Evolutionary conservation across 352 stramenopile genomes (phyloP), one percentile per base, ranked within the genome.

Genomic region (Phytophthora syringae): DNA sequence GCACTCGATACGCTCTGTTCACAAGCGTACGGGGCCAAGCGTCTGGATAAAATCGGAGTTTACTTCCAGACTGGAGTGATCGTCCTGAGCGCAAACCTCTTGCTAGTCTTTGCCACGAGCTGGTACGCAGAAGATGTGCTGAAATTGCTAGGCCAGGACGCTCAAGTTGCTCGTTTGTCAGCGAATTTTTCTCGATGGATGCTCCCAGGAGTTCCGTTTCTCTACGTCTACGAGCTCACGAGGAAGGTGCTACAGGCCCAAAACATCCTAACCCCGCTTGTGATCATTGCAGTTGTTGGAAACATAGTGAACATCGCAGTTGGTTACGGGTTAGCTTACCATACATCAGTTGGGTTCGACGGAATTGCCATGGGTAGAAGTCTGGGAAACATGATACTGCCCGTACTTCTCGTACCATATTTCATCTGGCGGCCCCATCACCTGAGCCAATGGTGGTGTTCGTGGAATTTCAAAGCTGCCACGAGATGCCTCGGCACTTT

Each of bases 181-280:
- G 79, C 77, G n/a, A 45, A 85, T 1, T 92, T 90, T 1, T 79
- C 72, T 9, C 39, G 82, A 5, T 85, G 85, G 60, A 70, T 75
- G 32, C 48, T 94, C 5, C 73, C 69, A 2, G 78, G 82, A n/a
- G 24, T 80, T 42, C 83, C 84, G 20, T 88, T 82, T 56, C 36
- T 90, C 3, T 94, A 89, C 48, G 53, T 77, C 4, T 95, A 90
- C 63, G 85, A 95, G 67, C 61, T 93, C 24, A 52, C 91, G 10
- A 75, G 84, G 49, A 93, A 93, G 50, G 64, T 86, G 15, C 66
- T 84, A 7, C 82, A 92, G 48, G 72, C 87, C 0, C 76, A 90
- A 53, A 87, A 89, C 60, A 80, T 92, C 40, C 71, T 87, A 37
- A 47, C 64, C 7, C 85, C 85, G 16, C 79, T 94, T 67, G 71